Percentiles rank a stretch among this genome's conserved stretches.
Evolutionary conservation across 148 eudicot species (phyloP).

Genomic region (Suaeda aralocaspica): DNA sequence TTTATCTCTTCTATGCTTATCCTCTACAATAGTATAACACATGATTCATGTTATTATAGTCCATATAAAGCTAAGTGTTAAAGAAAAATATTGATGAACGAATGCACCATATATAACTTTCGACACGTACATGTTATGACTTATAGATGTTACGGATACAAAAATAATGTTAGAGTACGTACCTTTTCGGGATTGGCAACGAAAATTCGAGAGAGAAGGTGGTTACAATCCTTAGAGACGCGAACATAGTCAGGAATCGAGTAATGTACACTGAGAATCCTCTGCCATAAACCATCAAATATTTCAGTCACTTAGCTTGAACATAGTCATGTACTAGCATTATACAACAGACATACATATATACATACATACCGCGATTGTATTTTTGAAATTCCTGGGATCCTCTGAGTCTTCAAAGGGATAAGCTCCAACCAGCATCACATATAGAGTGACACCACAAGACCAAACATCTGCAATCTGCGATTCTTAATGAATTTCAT

Average conservation of each 20-base stretch:
- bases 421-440: slow-evolving; percentile 80
- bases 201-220: slow-evolving; percentile 66
- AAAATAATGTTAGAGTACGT: not conserved
- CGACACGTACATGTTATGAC: too few relatives aligned
- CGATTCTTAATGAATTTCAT: slow-evolving; percentile 4
- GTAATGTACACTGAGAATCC: slow-evolving; percentile 65
- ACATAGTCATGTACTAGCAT: too few relatives aligned
- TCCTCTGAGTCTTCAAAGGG: slow-evolving; percentile 84
- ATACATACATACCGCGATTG: slow-evolving; percentile 43
- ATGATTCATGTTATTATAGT: too few relatives aligned
- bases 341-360: not conserved
- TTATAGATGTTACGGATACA: not conserved
- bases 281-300: slow-evolving; percentile 33
- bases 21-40: slow-evolving; percentile 36
- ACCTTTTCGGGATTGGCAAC: slow-evolving; percentile 78
- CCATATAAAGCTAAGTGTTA: too few relatives aligned
- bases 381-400: slow-evolving; percentile 66
- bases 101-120: too few relatives aligned
- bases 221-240: slow-evolving; percentile 59
- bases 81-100: too few relatives aligned
- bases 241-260: slow-evolving; percentile 78
- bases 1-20: slow-evolving; percentile 66
- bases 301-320: not conserved
- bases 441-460: slow-evolving; percentile 84
- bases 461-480: slow-evolving; percentile 96